A percentile compares a stretch with the other conserved stretches of the same genome.
phyloP scores from a whole-genome alignment of 306 rosid species.

The Vigna hirtella region DNA sequence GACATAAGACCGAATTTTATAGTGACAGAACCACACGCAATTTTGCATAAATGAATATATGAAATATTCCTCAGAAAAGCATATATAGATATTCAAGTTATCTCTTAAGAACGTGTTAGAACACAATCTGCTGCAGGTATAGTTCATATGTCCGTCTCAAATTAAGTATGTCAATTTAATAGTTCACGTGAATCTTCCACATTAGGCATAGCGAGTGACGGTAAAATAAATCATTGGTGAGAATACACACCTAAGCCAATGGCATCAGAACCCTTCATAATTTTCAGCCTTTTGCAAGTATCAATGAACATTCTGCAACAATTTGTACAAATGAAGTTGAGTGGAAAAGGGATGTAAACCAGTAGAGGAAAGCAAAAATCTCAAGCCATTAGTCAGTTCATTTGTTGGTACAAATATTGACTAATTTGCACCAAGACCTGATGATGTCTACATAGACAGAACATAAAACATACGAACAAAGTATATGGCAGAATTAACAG shows the following conservation, averaged over 20 bases:
- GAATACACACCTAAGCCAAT: slow-evolving; percentile 86
- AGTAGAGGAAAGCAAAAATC: slow-evolving; percentile 4
- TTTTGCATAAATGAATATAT: background rate
- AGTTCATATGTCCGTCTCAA: background rate
- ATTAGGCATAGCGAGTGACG: background rate
- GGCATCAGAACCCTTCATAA: slow-evolving; percentile 98
- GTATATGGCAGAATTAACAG: background rate
- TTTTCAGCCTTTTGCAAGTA: slow-evolving; percentile 91
- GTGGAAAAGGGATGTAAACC: background rate
- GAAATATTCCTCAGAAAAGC: slow-evolving; percentile 19
- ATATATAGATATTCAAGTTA: background rate
- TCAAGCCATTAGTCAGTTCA: background rate
- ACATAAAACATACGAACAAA: slow-evolving; percentile 3
- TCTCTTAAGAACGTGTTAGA: slow-evolving; percentile 1
- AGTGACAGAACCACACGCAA: background rate
- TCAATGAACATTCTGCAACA: slow-evolving; percentile 87
- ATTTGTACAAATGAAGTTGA: slow-evolving; percentile 32
- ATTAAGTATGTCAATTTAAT: background rate
- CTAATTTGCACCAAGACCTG: background rate
- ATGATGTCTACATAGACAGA: background rate
- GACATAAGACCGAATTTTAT: background rate
- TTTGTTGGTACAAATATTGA: background rate
- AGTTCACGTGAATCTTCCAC: slow-evolving; percentile 9
- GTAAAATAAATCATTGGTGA: slow-evolving; percentile 21
- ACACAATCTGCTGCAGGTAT: slow-evolving; percentile 4